These are phyloP conservation scores for Apiospora rasikravindrae DNA, from an alignment of 2,329 filamentous ascomycete species.

Conservation along the genomic window DNA sequence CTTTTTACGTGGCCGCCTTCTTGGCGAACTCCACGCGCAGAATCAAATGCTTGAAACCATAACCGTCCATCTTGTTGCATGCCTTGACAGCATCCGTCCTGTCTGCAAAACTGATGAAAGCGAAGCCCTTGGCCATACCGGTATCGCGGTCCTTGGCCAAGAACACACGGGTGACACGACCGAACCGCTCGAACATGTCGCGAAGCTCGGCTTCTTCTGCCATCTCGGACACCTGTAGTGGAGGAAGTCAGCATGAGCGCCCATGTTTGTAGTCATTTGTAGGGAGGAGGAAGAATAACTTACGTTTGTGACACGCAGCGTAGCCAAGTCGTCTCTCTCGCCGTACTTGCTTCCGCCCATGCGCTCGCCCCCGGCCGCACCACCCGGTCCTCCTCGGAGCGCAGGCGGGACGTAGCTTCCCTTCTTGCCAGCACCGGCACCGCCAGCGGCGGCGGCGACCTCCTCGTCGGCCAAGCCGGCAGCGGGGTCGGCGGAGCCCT, in stretches of 20 bases:
- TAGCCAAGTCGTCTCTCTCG: slow-evolving; percentile 95
- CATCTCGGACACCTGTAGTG: slow-evolving; percentile 83
- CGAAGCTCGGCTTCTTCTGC: slow-evolving; percentile 94
- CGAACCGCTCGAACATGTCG: slow-evolving; percentile 97
- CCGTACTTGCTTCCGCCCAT: slow-evolving; percentile 86
- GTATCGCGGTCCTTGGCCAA: slow-evolving; percentile 98
- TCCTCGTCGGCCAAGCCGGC: slow-evolving; percentile 60
- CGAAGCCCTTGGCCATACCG: slow-evolving; percentile 95
- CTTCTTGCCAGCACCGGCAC: slow-evolving; percentile 69
- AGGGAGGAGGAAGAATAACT: slow-evolving; percentile 48
- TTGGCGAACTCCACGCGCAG: slow-evolving; percentile 88
- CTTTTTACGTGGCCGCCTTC: slow-evolving; percentile 53
- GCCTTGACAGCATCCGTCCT: slow-evolving; percentile 87
- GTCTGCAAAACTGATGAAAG: slow-evolving; percentile 97
- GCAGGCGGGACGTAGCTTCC: slow-evolving; percentile 94
- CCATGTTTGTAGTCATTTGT: neutral
- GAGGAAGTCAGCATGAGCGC: neutral
- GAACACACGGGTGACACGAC: slow-evolving; percentile 96
- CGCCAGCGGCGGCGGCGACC: slow-evolving; percentile 50
- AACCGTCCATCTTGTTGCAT: slow-evolving; percentile 98
- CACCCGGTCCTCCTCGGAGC: slow-evolving; percentile 72
- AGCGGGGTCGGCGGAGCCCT: slow-evolving; percentile 57
- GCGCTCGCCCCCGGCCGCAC: slow-evolving; percentile 69
- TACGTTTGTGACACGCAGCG: slow-evolving; percentile 96
- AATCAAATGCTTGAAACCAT: slow-evolving; percentile 86